Conservation (phyloP, 305 asterid genomes). For the Solanum aculeatissimum region DNA sequence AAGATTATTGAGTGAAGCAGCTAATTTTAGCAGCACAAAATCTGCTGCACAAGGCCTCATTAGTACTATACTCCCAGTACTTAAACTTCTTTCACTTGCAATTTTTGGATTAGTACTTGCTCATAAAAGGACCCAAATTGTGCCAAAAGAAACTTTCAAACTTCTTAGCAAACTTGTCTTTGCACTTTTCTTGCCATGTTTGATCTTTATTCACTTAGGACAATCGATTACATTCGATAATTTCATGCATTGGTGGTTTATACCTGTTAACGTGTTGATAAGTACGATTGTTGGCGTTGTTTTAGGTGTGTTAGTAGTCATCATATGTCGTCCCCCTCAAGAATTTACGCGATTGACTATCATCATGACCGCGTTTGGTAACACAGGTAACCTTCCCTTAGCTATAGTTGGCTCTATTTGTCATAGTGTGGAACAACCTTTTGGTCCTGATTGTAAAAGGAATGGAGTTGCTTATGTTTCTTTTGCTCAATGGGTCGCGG, state of each 20-base stretch:
- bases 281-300: constrained; percentile 25
- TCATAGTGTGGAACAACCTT: constrained; percentile 19
- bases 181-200: constrained; percentile 38
- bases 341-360: constrained; percentile 27
- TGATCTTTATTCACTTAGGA: constrained; percentile 30
- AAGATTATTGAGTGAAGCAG: background rate
- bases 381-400: constrained; percentile 30
- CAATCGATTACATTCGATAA: constrained; percentile 21
- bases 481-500: constrained; percentile 32
- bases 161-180: constrained; percentile 38
- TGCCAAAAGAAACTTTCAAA: constrained; percentile 33
- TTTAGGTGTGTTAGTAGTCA: constrained; percentile 27
- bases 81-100: constrained; percentile 26
- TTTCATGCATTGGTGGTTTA: constrained; percentile 32
- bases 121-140: constrained; percentile 15
- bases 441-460: constrained; percentile 24
- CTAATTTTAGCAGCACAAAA: background rate
- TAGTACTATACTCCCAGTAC: constrained; percentile 24
- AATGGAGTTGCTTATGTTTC: constrained; percentile 35
- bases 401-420: constrained; percentile 34
- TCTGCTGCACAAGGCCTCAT: constrained; percentile 6
- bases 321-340: constrained; percentile 30
- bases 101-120: constrained; percentile 25
- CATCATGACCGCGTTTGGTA: constrained; percentile 35
- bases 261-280: constrained; percentile 27